Conservation (phyloP, 495 filamentous ascomycete species). For the Trichoderma reesei region DNA sequence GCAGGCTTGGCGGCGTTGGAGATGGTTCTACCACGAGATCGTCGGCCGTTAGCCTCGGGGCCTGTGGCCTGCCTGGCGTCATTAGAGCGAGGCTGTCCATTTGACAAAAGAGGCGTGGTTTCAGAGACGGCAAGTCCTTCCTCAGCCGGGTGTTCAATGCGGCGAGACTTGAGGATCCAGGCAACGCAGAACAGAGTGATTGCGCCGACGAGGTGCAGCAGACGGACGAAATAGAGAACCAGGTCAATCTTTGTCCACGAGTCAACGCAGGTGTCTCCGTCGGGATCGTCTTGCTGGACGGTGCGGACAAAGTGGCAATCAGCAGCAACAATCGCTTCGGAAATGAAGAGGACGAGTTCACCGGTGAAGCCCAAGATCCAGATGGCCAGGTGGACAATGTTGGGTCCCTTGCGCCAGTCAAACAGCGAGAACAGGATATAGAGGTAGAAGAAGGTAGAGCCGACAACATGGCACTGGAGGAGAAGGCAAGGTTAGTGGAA, state of each 20-base stretch:
- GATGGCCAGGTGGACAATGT: constrained; percentile 57
- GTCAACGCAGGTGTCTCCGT: constrained; percentile 21
- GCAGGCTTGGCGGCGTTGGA: constrained; percentile 20
- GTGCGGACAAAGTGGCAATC: constrained; percentile 40
- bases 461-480: constrained; percentile 67
- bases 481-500: constrained; percentile 18
- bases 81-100: constrained; percentile 18
- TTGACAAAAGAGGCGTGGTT: constrained; percentile 38
- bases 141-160: constrained; percentile 30
- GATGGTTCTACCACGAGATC: constrained; percentile 19
- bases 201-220: constrained; percentile 29
- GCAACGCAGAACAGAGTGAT: constrained; percentile 33
- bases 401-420: constrained; percentile 68
- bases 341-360: constrained; percentile 58
- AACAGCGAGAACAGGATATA: constrained; percentile 66
- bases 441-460: constrained; percentile 49
- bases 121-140: constrained; percentile 32
- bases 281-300: constrained; percentile 14
- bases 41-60: constrained; percentile 13
- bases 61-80: constrained; percentile 21
- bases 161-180: constrained; percentile 20
- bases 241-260: constrained; percentile 46
- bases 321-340: constrained; percentile 53
- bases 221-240: constrained; percentile 31
- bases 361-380: constrained; percentile 60